Conservation (phyloP, 805 yeast species). For the Barnettozyma pratensis region DNA sequence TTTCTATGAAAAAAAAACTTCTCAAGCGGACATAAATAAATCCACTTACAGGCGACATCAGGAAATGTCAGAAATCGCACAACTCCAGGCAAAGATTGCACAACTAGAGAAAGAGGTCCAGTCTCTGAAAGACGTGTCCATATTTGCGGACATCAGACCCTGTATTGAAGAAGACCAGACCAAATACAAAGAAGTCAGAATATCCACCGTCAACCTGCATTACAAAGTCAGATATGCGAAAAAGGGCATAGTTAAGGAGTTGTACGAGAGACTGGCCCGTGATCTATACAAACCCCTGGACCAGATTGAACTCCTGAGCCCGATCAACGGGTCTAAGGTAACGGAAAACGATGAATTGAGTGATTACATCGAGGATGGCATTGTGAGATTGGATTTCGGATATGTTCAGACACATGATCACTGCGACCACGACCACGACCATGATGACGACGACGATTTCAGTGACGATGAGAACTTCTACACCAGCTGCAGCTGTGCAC, state of each 20-base stretch:
- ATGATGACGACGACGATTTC: slow-evolving; percentile 17
- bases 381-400: slow-evolving; percentile 18
- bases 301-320: slow-evolving; percentile 17
- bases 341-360: slow-evolving; percentile 13
- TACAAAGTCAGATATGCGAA: slow-evolving; percentile 17
- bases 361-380: slow-evolving; percentile 10
- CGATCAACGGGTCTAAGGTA: slow-evolving; percentile 15
- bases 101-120: slow-evolving; percentile 18
- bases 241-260: slow-evolving; percentile 11
- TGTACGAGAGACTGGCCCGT: slow-evolving; percentile 18
- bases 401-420: slow-evolving; percentile 5
- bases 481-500: slow-evolving; percentile 22
- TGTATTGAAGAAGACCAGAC: slow-evolving; percentile 14
- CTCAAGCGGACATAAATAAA: no score
- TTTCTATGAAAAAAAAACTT: no score
- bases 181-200: slow-evolving; percentile 16
- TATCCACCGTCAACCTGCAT: slow-evolving; percentile 15
- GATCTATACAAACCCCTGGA: slow-evolving; percentile 16
- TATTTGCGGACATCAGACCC: slow-evolving; percentile 24
- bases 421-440: slow-evolving; percentile 9
- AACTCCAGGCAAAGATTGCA: slow-evolving; percentile 12
- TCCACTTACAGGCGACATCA: no score
- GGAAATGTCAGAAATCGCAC: neutral
- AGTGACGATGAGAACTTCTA: slow-evolving; percentile 24
- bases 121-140: slow-evolving; percentile 19